Evolutionary conservation across 495 filamentous ascomycete species (phyloP).

Genomic region (Penicillium bialowiezense): DNA sequence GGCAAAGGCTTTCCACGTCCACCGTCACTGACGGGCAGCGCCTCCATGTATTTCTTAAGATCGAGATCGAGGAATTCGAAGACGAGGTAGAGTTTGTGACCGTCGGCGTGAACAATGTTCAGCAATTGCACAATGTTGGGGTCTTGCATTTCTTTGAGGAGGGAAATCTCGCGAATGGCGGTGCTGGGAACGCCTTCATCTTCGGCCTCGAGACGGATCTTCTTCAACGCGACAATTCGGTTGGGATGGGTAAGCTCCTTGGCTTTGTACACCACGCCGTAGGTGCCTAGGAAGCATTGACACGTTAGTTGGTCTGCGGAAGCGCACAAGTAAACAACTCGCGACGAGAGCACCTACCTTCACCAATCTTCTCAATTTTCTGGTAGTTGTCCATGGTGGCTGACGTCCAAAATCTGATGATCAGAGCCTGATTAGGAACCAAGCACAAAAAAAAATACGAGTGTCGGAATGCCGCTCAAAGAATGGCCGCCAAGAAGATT

Average conservation of each 20-base stretch:
- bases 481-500: slow-evolving; percentile 13
- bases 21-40: slow-evolving; percentile 84
- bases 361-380: slow-evolving; percentile 99
- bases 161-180: slow-evolving; percentile 93
- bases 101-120: slow-evolving; percentile 96
- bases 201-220: slow-evolving; percentile 96
- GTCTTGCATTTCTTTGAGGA: slow-evolving; percentile 96
- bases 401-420: neutral
- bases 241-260: slow-evolving; percentile 73
- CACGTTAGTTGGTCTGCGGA: slow-evolving; percentile 9
- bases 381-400: slow-evolving; percentile 94
- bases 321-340: slow-evolving; percentile 1
- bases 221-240: slow-evolving; percentile 92
- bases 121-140: slow-evolving; percentile 88
- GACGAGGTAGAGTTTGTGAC: slow-evolving; percentile 93
- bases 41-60: slow-evolving; percentile 98
- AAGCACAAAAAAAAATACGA: neutral
- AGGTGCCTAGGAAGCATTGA: slow-evolving; percentile 61
- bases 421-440: slow-evolving; percentile 10
- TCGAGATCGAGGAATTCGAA: slow-evolving; percentile 94
- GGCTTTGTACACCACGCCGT: slow-evolving; percentile 92
- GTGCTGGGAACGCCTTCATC: slow-evolving; percentile 96
- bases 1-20: slow-evolving; percentile 86
- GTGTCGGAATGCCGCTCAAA: slow-evolving; percentile 7
- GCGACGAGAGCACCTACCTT: slow-evolving; percentile 58